These are phyloP conservation scores for Cadophora sp. DNA, from an alignment of 2,329 filamentous ascomycete species.

Conservation along the genomic window DNA sequence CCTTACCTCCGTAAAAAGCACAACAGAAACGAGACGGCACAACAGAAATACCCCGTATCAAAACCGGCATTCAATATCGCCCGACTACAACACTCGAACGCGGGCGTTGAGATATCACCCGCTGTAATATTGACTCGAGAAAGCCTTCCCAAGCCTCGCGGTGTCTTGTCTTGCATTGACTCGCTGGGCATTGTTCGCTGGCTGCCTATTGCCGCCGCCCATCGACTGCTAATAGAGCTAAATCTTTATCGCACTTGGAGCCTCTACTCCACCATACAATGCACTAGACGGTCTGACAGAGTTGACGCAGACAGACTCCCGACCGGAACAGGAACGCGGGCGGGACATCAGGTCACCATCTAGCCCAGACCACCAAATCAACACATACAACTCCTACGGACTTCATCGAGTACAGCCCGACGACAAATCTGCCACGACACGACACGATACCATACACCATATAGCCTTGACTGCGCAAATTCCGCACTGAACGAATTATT, in stretches of 20 bases:
- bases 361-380: background rate
- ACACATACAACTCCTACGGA: background rate
- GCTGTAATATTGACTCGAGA: background rate
- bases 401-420: background rate
- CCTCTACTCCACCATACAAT: background rate
- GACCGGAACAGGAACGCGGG: conserved; percentile 1
- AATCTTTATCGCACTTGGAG: background rate
- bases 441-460: background rate
- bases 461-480: background rate
- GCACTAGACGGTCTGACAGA: background rate
- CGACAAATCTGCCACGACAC: conserved; percentile 4
- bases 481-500: background rate
- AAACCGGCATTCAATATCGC: background rate
- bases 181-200: conserved; percentile 4
- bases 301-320: background rate
- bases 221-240: background rate
- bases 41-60: background rate
- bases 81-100: background rate
- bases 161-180: background rate
- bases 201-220: background rate
- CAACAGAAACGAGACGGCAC: background rate
- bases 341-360: background rate
- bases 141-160: background rate
- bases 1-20: background rate
- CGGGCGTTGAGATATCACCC: conserved; percentile 8